phyloP scores from a whole-genome alignment of 2,329 filamentous ascomycete genomes.

The Paracoccidioides brasiliensis region DNA sequence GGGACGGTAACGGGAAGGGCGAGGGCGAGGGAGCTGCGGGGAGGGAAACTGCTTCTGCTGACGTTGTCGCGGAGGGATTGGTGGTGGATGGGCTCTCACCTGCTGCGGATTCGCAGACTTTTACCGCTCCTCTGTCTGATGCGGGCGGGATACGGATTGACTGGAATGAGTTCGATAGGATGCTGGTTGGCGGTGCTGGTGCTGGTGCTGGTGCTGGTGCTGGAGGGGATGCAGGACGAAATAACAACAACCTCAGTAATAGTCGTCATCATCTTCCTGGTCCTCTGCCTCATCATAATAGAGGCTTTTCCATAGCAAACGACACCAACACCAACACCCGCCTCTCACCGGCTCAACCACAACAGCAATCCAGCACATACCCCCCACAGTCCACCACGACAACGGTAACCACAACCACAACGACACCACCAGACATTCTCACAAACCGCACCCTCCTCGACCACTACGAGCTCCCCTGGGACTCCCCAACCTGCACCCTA shows the following conservation, averaged over 20 bases:
- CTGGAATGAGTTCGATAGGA: slow-evolving; percentile 28
- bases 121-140: background rate
- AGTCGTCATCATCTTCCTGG: slow-evolving; percentile 6
- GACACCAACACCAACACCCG: background rate
- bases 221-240: background rate
- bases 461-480: slow-evolving; percentile 1
- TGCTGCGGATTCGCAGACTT: background rate
- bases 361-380: background rate
- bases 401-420: background rate
- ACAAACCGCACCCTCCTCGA: background rate
- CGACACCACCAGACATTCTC: background rate
- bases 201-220: background rate
- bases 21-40: background rate
- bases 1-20: background rate
- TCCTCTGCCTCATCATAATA: background rate
- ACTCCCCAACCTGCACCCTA: background rate
- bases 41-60: background rate
- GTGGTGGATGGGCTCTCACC: background rate
- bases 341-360: too few species aligned
- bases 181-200: slow-evolving; percentile 17
- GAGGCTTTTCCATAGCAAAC: background rate
- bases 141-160: slow-evolving; percentile 4
- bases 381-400: background rate
- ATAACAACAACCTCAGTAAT: slow-evolving; percentile 4
- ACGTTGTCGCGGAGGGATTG: background rate